These are phyloP conservation scores for Casuarina equisetifolia DNA, from an alignment of 306 rosid species.

Conservation along the genomic window DNA sequence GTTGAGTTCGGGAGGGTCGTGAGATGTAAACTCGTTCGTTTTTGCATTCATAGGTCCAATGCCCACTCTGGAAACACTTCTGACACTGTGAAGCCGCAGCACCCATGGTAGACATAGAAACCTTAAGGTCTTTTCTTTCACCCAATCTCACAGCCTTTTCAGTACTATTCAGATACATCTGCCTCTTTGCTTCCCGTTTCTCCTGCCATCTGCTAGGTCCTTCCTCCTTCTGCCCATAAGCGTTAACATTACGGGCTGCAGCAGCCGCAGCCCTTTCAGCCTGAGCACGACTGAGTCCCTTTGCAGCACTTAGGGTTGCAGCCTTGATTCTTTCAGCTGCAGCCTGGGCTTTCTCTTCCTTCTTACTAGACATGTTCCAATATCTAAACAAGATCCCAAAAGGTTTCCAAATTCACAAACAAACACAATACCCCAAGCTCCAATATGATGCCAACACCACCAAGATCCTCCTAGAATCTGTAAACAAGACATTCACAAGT, in stretches of 20 bases:
- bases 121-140: constrained; percentile 77
- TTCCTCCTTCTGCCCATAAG: constrained; percentile 99
- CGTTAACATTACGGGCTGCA: constrained; percentile 93
- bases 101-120: constrained; percentile 45
- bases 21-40: constrained; percentile 92
- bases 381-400: neutral
- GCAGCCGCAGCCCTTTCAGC: constrained; percentile 96
- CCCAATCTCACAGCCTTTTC: constrained; percentile 96
- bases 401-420: neutral
- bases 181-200: constrained; percentile 98
- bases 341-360: constrained; percentile 93
- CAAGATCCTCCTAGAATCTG: constrained; percentile 13
- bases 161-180: constrained; percentile 98
- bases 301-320: constrained; percentile 87
- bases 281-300: constrained; percentile 97
- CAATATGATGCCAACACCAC: neutral
- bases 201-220: constrained; percentile 99
- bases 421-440: neutral
- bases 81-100: constrained; percentile 79
- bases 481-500: neutral
- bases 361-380: constrained; percentile 82
- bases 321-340: constrained; percentile 98
- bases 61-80: constrained; percentile 83
- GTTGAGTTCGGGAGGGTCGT: constrained; percentile 91
- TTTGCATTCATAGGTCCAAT: constrained; percentile 98